Percentiles rank a stretch among this genome's conserved stretches.
phyloP scores from a whole-genome alignment of 2,329 filamentous ascomycete genomes.

The Monilinia fructigena region DNA sequence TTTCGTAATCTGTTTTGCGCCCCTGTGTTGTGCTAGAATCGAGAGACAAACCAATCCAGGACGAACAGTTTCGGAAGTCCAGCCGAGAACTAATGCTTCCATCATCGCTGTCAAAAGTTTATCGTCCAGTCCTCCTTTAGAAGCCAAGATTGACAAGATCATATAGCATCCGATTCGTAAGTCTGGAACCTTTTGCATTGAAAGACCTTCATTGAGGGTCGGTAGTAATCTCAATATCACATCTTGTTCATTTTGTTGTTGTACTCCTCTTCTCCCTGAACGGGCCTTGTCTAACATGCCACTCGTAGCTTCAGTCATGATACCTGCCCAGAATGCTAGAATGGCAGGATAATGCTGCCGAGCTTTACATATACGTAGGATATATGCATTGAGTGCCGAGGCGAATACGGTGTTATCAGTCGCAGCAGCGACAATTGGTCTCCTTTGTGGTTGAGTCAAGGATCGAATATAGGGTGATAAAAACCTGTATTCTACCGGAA shows the following conservation, averaged over 20 bases:
- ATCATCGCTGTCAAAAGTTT: constrained; percentile 80
- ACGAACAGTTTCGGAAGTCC: constrained; percentile 69
- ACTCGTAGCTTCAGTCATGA: constrained; percentile 81
- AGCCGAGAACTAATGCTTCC: constrained; percentile 79
- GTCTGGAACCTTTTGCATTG: constrained; percentile 72
- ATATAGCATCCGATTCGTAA: constrained; percentile 88
- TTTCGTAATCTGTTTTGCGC: constrained; percentile 65
- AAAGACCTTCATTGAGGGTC: constrained; percentile 73
- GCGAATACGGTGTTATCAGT: constrained; percentile 77
- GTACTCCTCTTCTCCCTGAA: constrained; percentile 73
- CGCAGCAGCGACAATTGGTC: constrained; percentile 79
- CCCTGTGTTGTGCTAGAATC: constrained; percentile 77
- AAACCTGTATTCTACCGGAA: constrained; percentile 78
- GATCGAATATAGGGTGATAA: constrained; percentile 82
- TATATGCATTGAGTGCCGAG: constrained; percentile 72
- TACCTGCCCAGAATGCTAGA: constrained; percentile 85
- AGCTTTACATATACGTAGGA: constrained; percentile 68
- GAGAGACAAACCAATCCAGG: constrained; percentile 77
- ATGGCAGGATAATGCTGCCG: constrained; percentile 74
- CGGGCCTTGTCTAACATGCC: constrained; percentile 75
- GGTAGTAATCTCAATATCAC: constrained; percentile 66
- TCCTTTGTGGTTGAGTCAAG: constrained; percentile 71
- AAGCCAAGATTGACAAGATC: constrained; percentile 80
- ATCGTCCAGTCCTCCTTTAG: constrained; percentile 78
- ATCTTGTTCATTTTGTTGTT: constrained; percentile 78